Evolutionary conservation across 169 alveolate genomes (phyloP), one percentile per base, ranked within the genome.

Genomic region (Cryptosporidium sp.): DNA sequence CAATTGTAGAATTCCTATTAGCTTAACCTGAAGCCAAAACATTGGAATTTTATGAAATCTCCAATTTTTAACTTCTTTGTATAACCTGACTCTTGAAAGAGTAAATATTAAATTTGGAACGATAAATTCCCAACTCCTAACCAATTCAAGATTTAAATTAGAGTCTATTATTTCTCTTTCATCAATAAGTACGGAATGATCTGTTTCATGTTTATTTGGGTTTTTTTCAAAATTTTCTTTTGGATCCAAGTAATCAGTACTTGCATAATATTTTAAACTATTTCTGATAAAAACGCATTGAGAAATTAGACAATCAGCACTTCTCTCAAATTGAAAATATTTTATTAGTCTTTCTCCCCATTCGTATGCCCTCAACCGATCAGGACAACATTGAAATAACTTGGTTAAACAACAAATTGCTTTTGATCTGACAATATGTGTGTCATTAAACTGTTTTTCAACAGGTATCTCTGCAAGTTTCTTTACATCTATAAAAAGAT

Each of bases 1-100:
- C 35, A 31, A 62, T 29, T 80, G 67, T 31, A 80, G 41, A 8
- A 50, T 62, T 12, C 45, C 89, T 3, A 80, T 61, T 26, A 80
- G 8, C n/a, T 45, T 80, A 35, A 65, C 39, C 45, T 80, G 89
- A 80, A 80, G 89, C 89, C 89, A 80, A 80, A 80, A 80, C 45
- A 43, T n/a, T 37, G 89, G 67, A 45, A 80, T 55, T 33, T 61
- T 80, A 39, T 80, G 89, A 80, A 80, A 80, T 45, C 7, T 62
- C 73, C 75, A 80, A 41, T 65, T 65, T 41, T 37, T 41, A 29
- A 41, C 21, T 43, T 65, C 62, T 6, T 23, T 39, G 10, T 48
- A 14, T 39, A 5, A 21, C 21, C 89, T 37, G 10, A 80, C 62
- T 65, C 89, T 58, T 10, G 33, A 43, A 2, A 80, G 29, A 0